Evolutionary conservation across 1,284 basidiomycete species (phyloP).

Genomic region (Microbotryum saponariae): DNA sequence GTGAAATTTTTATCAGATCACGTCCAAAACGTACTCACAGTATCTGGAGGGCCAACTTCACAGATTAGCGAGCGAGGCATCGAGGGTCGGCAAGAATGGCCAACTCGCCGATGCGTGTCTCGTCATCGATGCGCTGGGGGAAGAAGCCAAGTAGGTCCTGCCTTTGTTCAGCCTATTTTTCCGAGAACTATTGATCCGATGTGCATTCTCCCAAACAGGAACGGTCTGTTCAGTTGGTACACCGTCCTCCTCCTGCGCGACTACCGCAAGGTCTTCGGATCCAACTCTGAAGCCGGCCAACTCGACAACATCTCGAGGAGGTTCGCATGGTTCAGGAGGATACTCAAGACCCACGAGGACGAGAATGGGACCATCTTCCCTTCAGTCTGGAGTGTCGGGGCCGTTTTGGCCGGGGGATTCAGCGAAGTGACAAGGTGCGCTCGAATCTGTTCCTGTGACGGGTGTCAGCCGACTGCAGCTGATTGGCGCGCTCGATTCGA

Average conservation of each 20-base stretch:
- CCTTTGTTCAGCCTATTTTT: background rate
- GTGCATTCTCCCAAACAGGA: slow-evolving; percentile 35
- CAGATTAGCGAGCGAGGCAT: slow-evolving; percentile 26
- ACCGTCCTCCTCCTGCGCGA: slow-evolving; percentile 85
- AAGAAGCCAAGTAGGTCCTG: slow-evolving; percentile 57
- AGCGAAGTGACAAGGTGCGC: slow-evolving; percentile 71
- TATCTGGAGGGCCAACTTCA: no score
- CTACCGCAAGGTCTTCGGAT: slow-evolving; percentile 90
- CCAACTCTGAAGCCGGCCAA: slow-evolving; percentile 85
- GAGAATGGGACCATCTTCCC: slow-evolving; percentile 64
- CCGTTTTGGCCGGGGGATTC: slow-evolving; percentile 72
- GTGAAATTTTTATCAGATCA: slow-evolving; percentile 43
- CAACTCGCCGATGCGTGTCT: slow-evolving; percentile 60
- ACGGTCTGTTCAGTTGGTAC: slow-evolving; percentile 79
- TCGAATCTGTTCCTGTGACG: background rate
- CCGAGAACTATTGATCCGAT: background rate
- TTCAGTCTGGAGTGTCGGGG: slow-evolving; percentile 69
- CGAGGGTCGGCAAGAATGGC: slow-evolving; percentile 23
- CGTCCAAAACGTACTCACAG: no score
- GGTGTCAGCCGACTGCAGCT: no score
- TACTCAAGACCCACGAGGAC: slow-evolving; percentile 78
- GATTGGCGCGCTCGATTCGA: background rate
- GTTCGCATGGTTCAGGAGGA: slow-evolving; percentile 91
- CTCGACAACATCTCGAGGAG: slow-evolving; percentile 88
- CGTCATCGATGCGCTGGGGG: slow-evolving; percentile 76